Conservation (phyloP, 495 filamentous ascomycete genomes). For the Apodospora peruviana region DNA sequence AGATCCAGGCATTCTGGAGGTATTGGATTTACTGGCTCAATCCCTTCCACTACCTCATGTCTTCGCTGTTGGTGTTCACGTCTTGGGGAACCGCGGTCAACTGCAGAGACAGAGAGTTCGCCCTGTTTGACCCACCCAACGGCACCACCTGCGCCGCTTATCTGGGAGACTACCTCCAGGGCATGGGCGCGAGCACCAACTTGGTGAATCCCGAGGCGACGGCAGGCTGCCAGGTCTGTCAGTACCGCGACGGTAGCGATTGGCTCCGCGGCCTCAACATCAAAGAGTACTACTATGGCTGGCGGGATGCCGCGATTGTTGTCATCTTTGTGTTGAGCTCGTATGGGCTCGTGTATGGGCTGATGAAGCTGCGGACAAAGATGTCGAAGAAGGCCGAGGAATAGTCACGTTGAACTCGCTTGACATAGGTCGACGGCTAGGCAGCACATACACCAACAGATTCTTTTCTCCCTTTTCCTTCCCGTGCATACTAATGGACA, state of each 20-base stretch:
- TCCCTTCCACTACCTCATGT: conserved; percentile 52
- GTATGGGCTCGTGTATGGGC: conserved; percentile 22
- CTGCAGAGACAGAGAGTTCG: conserved; percentile 15
- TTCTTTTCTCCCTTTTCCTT: too few species aligned
- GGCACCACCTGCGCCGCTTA: conserved; percentile 22
- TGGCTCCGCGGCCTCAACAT: conserved; percentile 38
- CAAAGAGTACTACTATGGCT: conserved; percentile 45
- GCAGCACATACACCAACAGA: too few species aligned
- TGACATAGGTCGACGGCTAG: too few species aligned
- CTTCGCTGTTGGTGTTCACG: conserved; percentile 26
- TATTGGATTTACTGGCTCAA: conserved; percentile 48
- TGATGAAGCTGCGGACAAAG: conserved; percentile 28
- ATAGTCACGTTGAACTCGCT: too few species aligned
- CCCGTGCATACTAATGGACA: too few species aligned
- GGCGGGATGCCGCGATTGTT: conserved; percentile 54
- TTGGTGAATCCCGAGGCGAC: conserved; percentile 36
- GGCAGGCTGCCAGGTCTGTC: conserved; percentile 56
- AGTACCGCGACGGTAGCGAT: conserved; percentile 50
- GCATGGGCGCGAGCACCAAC: conserved; percentile 22
- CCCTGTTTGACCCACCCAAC: conserved; percentile 18
- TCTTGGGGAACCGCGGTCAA: conserved; percentile 15
- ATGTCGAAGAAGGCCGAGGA: conserved; percentile 26
- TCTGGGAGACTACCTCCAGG: conserved; percentile 19
- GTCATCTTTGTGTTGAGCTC: conserved; percentile 27
- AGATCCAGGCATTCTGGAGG: conserved; percentile 45